Base-by-base conservation (phyloP, 192 early-diverging fungal genomes). In the Coemansia sp. region DNA sequence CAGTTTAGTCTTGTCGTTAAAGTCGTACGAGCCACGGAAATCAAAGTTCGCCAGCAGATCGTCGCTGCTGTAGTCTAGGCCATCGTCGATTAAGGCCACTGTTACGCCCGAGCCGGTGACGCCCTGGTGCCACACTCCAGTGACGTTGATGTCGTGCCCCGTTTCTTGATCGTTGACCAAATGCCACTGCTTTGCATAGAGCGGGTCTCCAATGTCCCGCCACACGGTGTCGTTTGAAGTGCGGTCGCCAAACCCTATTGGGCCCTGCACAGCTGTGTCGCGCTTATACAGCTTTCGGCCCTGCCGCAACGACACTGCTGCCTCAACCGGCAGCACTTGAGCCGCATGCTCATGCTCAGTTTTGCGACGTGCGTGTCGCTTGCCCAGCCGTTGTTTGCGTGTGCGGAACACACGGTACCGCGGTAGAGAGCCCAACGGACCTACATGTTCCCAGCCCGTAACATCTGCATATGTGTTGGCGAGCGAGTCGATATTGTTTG, bases 41-140 rank as follows among this genome's bases (percentile, higher is more conserved):
- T 93, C 94, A 87, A 95, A 97, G 82, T 94, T 94, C 48, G 83
- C 87, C 39, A 83, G 76, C 39, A 99, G 71, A 67, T 99, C 97
- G 15, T 90, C 84, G 69, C 86, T 87, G 4, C 85, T 82, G 57
- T 89, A 90, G 72, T 99, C 96, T 49, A 99, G 74, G 1, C 97
- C 97, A 72, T 99, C 97, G 68, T 99, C 97, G 35, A 99, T 86
- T 55, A 99, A 90, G 15, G 89, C 92, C 4, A 98, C 97, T 4
- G 90, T 88, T 0, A 92, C 87, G 35, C 87, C 87, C 24, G 91
- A 83, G 25, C 97, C 97, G 19, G 92, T 96, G 53, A 96, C 88
- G 29, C 90, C 92, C 81, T 92, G 87, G 24, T 78, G 70, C 97
- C 97, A 99, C 22, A 97, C 91, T 21, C 85, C 91, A 12, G 95